A percentile compares a stretch with the other conserved stretches of the same genome.
These are phyloP conservation scores for Chondrostereum purpureum DNA, from an alignment of 1,284 basidiomycete genomes.

Conservation along the genomic window DNA sequence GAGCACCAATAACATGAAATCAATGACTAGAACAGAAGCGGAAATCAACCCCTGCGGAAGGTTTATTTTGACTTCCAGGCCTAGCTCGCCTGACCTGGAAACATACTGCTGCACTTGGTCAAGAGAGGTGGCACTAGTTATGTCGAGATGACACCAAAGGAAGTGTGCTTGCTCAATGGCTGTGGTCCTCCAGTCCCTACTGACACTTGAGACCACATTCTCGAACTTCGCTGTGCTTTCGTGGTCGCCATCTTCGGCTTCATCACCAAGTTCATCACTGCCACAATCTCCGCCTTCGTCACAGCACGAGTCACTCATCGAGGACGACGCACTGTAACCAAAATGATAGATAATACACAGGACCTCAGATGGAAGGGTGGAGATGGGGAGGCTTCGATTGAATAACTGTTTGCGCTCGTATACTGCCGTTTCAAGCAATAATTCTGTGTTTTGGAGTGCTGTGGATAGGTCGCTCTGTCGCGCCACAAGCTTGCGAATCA, in stretches of 20 bases:
- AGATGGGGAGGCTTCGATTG: conserved; percentile 13
- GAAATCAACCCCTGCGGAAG: not conserved
- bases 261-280: conserved; percentile 9
- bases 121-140: conserved; percentile 18
- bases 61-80: conserved; percentile 24
- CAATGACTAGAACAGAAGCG: conserved; percentile 7
- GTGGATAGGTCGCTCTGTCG: too few species aligned
- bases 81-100: conserved; percentile 24
- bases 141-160: conserved; percentile 33
- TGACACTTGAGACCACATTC: conserved; percentile 31
- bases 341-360: conserved; percentile 23
- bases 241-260: conserved; percentile 4
- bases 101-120: conserved; percentile 27
- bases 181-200: conserved; percentile 28
- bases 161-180: conserved; percentile 26
- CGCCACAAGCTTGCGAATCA: too few species aligned
- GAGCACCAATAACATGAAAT: conserved; percentile 14
- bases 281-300: conserved; percentile 16
- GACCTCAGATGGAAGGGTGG: conserved; percentile 22
- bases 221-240: conserved; percentile 30
- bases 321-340: too few species aligned
- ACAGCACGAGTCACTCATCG: conserved; percentile 4
- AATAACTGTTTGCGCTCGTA: too few species aligned
- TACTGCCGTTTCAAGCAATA: too few species aligned
- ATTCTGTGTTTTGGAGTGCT: too few species aligned